Evolutionary conservation across 192 early-diverging fungal species (phyloP), one percentile per base, ranked within the genome.

Genomic region (Piromyces finnis): DNA sequence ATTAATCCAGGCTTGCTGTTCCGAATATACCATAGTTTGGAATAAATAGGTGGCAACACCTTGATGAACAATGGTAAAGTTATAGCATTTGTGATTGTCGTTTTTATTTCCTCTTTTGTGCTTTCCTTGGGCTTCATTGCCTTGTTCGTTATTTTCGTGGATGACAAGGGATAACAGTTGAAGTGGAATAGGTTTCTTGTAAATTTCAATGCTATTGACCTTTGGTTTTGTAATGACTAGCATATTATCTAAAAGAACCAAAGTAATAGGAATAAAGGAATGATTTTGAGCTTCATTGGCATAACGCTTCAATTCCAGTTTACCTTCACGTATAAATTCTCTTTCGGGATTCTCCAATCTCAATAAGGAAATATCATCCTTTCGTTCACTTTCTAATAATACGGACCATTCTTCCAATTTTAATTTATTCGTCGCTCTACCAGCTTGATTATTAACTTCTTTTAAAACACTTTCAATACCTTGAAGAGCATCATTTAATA

Each of bases 371-470:
- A 68, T 68, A 68, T 68, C 51, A 68, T 68, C 51, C 22, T 68
- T 68, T 68, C 51, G 26, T 68, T 68, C 51, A 68, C 51, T 68
- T 68, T 68, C 51, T n/a, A 68, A 68, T 1, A 68, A 6, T n/a
- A 68, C 0, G 1, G 51, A 68, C 51, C 51, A 68, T 68, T 68
- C 51, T n/a, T 88, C 84, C 78, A 98, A 86, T 81, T 94, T 93
- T 81, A 98, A 89, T 30, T 87, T 85, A 86, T 97, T 97, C 84
- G 95, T 93, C 5, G 94, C 91, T 85, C 91, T 93, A n/a, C 97
- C 97, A 3, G 94, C 92, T 84, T 95, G 95, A n/a, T 86, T 79
- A 84, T 98, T 97, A 82, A 98, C 92, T 39, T 89, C 90, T 78
- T 86, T 84, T 77, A 97, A 86, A 82, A 95, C 90, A 30, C 89